A percentile compares a stretch with the other conserved stretches of the same genome.
Evolutionary conservation across 2,329 filamentous ascomycete species (phyloP).

Genomic region (Sporothrix protearum): DNA sequence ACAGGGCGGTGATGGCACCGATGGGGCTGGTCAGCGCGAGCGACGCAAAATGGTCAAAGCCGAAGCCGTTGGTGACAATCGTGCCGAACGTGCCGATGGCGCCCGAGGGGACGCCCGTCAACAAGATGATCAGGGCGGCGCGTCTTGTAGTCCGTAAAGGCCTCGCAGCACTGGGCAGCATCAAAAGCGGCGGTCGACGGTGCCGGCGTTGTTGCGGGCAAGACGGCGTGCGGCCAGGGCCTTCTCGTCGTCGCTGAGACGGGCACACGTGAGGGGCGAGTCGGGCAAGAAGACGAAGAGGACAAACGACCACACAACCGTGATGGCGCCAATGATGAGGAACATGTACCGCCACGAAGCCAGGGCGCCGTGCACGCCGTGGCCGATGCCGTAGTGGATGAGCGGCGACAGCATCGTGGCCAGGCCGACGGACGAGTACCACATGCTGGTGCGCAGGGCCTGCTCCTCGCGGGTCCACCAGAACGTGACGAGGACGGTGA

Average conservation of each 20-base stretch:
- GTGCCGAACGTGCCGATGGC: constrained; percentile 40
- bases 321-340: constrained; percentile 18
- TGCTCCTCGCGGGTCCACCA: constrained; percentile 45
- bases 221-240: constrained; percentile 16
- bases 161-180: constrained; percentile 18
- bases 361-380: constrained; percentile 39
- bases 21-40: constrained; percentile 29
- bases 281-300: constrained; percentile 21
- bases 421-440: constrained; percentile 45
- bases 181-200: constrained; percentile 17
- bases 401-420: constrained; percentile 45
- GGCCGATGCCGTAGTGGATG: constrained; percentile 47
- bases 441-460: constrained; percentile 40
- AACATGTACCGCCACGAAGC: constrained; percentile 36
- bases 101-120: constrained; percentile 21
- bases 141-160: constrained; percentile 20
- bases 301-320: constrained; percentile 15
- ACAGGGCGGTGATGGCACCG: constrained; percentile 20
- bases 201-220: constrained; percentile 20
- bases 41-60: constrained; percentile 43
- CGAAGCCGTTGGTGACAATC: constrained; percentile 45
- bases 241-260: constrained; percentile 2
- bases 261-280: constrained; percentile 10
- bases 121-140: constrained; percentile 14
- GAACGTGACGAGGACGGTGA: constrained; percentile 46